Base-by-base conservation (phyloP, 169 alveolate genomes). In the Babesia microti region DNA sequence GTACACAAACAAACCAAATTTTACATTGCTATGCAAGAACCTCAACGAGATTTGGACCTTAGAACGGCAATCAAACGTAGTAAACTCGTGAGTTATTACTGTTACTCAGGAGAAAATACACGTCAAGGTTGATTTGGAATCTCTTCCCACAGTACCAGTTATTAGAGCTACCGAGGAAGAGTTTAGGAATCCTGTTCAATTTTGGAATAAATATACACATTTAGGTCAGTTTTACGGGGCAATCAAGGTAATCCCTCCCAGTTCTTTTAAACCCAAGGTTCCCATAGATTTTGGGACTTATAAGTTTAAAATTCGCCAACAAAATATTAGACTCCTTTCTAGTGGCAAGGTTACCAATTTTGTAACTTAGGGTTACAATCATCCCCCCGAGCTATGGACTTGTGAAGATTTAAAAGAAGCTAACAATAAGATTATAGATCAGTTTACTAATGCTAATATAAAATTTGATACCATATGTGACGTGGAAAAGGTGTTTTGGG, bases 281-380 rank as follows among this genome's bases (percentile, higher is more conserved):
- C 72, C 82, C 14, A 42, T 79, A 11, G 60, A 75, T 33, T 53
- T 65, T 5, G 65, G 56, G 15, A 51, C 47, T 21, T 24, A 75
- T 66, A 56, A 61, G 50, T 82, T 82, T 54, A 75, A 79, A 43
- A 79, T 82, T 11, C 72, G 90, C 4, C 71, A 61, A 48, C 90
- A 82, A 34, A 61, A 72, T 18, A 40, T 82, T 7, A 71, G 68
- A 34, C 55, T 60, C 22, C 69, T 82, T 4, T 59, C 61, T 49
- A 53, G 48, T 21, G 90, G 89, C 21, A 53, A 35, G 29, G 71
- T 47, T 11, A 5, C 19, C 39, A 14, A 15, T 23, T 4, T 24
- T 12, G 14, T 19, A 26, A 11, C 23, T 7, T 54, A 65, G 76
- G 76, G 76, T 14, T 65, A 54, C 19, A 44, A 68, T 1, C 67